Percentiles rank a stretch among this genome's conserved stretches.
Evolutionary conservation across 2,329 filamentous ascomycete species (phyloP).

Genomic region (Leptographium lundbergii): DNA sequence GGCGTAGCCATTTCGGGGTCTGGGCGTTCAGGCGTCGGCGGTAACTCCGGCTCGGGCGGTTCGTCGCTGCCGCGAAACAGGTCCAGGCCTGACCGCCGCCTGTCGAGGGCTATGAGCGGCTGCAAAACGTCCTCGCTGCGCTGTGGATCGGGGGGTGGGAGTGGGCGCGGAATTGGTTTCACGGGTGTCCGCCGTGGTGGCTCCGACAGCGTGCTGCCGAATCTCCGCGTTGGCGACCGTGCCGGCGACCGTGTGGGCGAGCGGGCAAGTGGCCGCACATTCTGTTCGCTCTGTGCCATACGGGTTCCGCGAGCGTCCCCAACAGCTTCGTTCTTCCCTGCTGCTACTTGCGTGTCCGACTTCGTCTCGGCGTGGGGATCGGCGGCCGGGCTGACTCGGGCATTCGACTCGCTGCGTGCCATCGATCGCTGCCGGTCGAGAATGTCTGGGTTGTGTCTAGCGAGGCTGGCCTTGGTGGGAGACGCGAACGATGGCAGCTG

Average conservation of each 20-base stretch:
- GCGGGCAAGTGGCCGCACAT: not conserved
- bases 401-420: conserved; percentile 8
- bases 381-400: not conserved
- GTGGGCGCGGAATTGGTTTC: conserved; percentile 31
- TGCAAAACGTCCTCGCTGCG: conserved; percentile 30
- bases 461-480: conserved; percentile 52
- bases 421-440: conserved; percentile 29
- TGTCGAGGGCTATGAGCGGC: conserved; percentile 24
- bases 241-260: conserved; percentile 8
- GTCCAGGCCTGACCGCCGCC: conserved; percentile 24
- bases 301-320: not conserved
- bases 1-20: conserved; percentile 43
- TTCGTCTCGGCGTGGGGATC: not conserved
- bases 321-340: not conserved
- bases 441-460: conserved; percentile 47
- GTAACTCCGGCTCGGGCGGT: conserved; percentile 47
- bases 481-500: conserved; percentile 48
- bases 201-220: conserved; percentile 21
- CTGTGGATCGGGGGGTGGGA: conserved; percentile 30
- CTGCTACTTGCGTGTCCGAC: conserved; percentile 11
- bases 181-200: conserved; percentile 27
- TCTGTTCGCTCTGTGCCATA: not conserved
- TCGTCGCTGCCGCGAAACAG: conserved; percentile 20
- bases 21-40: conserved; percentile 39
- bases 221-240: conserved; percentile 16